phyloP scores from a whole-genome alignment of 2,329 filamentous ascomycete genomes.

The Mycosphaerella sp. region DNA sequence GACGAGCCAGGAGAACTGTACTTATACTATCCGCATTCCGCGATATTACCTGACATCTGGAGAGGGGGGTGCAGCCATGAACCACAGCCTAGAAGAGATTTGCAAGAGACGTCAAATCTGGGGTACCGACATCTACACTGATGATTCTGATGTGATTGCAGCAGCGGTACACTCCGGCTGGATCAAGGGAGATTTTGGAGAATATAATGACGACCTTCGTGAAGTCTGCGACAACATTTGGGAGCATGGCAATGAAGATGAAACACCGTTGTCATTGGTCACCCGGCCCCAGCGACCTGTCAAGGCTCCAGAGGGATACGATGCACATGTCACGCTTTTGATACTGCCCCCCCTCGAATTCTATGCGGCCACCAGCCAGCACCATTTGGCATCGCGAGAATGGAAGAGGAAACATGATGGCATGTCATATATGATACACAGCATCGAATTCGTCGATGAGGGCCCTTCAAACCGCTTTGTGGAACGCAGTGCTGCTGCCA shows the following conservation, averaged over 20 bases:
- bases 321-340: slow-evolving; percentile 80
- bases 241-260: slow-evolving; percentile 33
- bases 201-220: slow-evolving; percentile 38
- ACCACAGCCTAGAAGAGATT: slow-evolving; percentile 70
- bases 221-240: slow-evolving; percentile 32
- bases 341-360: slow-evolving; percentile 72
- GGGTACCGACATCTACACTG: slow-evolving; percentile 92
- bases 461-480: slow-evolving; percentile 47
- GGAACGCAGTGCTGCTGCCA: slow-evolving; percentile 44
- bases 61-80: slow-evolving; percentile 20
- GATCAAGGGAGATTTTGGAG: slow-evolving; percentile 80
- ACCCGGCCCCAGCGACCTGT: slow-evolving; percentile 51
- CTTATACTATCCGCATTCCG: slow-evolving; percentile 80
- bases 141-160: slow-evolving; percentile 89
- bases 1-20: slow-evolving; percentile 77
- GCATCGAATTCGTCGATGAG: slow-evolving; percentile 80
- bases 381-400: slow-evolving; percentile 73
- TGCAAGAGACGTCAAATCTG: slow-evolving; percentile 74
- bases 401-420: slow-evolving; percentile 77
- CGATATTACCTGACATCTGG: slow-evolving; percentile 58
- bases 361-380: slow-evolving; percentile 69
- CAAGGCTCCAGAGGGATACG: slow-evolving; percentile 59
- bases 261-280: slow-evolving; percentile 16
- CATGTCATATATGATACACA: slow-evolving; percentile 78
- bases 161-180: slow-evolving; percentile 91